Conservation (phyloP, 371 early-diverging fungal genomes). For the Conidiobolus incongruus region DNA sequence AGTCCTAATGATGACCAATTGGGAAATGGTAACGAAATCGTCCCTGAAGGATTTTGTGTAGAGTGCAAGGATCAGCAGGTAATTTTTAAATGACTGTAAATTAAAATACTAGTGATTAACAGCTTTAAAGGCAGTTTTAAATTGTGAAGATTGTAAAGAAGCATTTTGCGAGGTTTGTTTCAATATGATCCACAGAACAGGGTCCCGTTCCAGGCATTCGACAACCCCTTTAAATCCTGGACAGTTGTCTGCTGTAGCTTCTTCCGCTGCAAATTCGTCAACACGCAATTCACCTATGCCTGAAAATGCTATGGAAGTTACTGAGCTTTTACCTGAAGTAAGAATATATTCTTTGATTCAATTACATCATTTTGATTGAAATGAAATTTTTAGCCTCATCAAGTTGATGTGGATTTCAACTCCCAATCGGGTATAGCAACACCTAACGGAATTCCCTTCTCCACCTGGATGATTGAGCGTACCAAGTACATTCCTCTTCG, state of each 20-base stretch:
- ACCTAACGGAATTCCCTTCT: slow-evolving; percentile 18
- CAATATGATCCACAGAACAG: slow-evolving; percentile 70
- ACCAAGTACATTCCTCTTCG: slow-evolving; percentile 85
- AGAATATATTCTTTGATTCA: neutral
- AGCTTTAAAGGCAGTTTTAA: slow-evolving; percentile 25
- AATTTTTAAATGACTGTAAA: slow-evolving; percentile 3
- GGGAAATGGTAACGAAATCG: too few relatives aligned
- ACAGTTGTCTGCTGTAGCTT: neutral
- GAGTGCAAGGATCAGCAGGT: slow-evolving; percentile 71
- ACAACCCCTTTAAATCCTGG: slow-evolving; percentile 11
- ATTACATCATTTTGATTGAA: neutral
- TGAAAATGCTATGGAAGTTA: neutral
- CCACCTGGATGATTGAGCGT: slow-evolving; percentile 55
- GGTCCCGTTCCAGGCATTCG: slow-evolving; percentile 39
- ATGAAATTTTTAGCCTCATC: slow-evolving; percentile 6
- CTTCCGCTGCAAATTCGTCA: neutral
- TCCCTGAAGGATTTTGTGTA: slow-evolving; percentile 69
- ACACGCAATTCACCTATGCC: slow-evolving; percentile 5
- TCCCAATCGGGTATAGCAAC: slow-evolving; percentile 9
- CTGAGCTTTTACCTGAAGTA: neutral
- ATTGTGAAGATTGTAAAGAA: slow-evolving; percentile 53
- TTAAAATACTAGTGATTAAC: neutral
- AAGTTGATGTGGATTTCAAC: slow-evolving; percentile 10
- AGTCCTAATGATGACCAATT: too few relatives aligned
- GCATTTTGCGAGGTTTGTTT: slow-evolving; percentile 82